phyloP scores from a whole-genome alignment of 169 alveolate species.

The Condylostoma magnum region DNA sequence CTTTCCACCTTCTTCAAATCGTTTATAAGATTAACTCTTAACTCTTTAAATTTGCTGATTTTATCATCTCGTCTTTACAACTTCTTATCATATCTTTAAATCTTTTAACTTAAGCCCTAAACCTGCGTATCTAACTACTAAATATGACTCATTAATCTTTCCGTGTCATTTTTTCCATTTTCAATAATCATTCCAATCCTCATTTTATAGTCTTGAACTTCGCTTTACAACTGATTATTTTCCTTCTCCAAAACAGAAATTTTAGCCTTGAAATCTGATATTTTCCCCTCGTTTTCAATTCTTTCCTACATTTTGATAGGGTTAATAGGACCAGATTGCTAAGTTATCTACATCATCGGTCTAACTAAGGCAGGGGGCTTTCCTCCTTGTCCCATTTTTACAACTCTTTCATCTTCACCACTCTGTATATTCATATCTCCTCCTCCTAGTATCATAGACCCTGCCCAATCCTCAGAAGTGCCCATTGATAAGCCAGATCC shows the following conservation, averaged over 20 bases:
- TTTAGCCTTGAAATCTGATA: conserved; percentile 8
- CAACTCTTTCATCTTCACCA: no score
- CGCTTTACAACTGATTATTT: not conserved
- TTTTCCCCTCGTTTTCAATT: conserved; percentile 7
- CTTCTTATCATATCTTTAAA: not conserved
- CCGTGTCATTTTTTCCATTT: conserved; percentile 18
- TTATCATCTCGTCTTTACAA: conserved; percentile 14
- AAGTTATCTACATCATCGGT: not conserved
- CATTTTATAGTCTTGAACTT: conserved; percentile 11
- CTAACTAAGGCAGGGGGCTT: no score
- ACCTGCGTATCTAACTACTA: conserved; percentile 10
- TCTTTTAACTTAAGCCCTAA: not conserved
- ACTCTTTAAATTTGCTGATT: not conserved
- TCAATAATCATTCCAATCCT: not conserved
- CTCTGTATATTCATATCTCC: no score
- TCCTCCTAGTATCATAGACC: not conserved
- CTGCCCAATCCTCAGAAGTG: conserved; percentile 18
- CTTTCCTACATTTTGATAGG: conserved; percentile 26
- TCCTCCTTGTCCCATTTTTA: no score
- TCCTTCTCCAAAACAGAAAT: conserved; percentile 6
- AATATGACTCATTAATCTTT: conserved; percentile 3
- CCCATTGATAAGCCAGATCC: conserved; percentile 29
- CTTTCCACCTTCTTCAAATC: conserved; percentile 19
- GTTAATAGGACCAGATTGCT: conserved; percentile 21
- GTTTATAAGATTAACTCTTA: not conserved